Base-by-base conservation (phyloP, 1,139 yeast species). In the Scheffersomyces segobiensis region DNA sequence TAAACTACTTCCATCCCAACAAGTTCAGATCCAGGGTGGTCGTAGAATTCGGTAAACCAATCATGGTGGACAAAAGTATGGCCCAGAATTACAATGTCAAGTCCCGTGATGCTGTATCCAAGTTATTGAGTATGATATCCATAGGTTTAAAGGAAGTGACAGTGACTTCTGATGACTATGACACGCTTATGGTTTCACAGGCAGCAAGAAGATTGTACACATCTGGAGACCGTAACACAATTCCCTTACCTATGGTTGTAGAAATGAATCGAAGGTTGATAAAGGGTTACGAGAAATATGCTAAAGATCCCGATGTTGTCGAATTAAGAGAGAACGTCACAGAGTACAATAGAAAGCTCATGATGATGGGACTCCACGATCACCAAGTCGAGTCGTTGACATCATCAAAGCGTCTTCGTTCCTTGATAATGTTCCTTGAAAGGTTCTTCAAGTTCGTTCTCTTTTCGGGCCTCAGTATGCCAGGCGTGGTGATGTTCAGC, bases 1-100 rank as follows among this genome's bases (percentile, higher is more conserved):
- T 95, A 95, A 95, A 95, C 75, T 95, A 95, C 74, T 95, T 95
- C 82, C 97, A 92, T 72, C 95, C 98, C 14, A 96, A 95, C 74
- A 91, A 90, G 71, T 95, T 95, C 74, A 83, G 98, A 71, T 92
- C 97, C 1, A 83, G 98, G 67, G 98, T 98, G 1, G 97, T 95
- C 26, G 82, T 95, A 59, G 98, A 95, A 73, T 93, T 93, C 75
- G 99, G 99, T 22, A 84, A 87, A 59, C 98, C 98, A 7, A 87
- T 95, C 60, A 88, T 85, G 55, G 86, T 95, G 49, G 80, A 88
- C 7, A 74, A 76, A 14, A 87, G 86, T 39, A 76, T 63, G 65
- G 67, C 63, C 7, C 26, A 50, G 21, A 55, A 49, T 5, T 64
- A 64, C 52, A 57, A 56, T 12, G 48, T 56, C 21, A 64, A 65